These are phyloP conservation scores for Angomonas desouzai DNA, from an alignment of 208 protist species.

Conservation along the genomic window DNA sequence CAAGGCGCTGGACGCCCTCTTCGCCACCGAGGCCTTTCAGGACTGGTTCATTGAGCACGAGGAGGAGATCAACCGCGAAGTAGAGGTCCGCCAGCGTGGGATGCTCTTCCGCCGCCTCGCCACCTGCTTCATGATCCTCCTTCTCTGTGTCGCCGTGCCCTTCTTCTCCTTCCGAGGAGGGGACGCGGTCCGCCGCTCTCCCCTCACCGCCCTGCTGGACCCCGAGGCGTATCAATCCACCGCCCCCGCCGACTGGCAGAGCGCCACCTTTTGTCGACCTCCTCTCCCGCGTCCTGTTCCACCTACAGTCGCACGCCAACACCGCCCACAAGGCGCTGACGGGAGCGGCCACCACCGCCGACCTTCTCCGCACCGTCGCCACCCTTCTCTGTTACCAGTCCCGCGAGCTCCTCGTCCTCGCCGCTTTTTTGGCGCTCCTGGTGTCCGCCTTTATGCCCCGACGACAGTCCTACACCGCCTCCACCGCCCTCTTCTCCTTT, in stretches of 20 bases:
- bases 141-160: conserved; percentile 43
- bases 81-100: conserved; percentile 29
- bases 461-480: conserved; percentile 23
- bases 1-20: conserved; percentile 41
- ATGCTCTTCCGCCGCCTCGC: conserved; percentile 32
- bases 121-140: conserved; percentile 25
- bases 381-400: background rate
- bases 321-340: background rate
- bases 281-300: background rate
- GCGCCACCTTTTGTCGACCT: background rate
- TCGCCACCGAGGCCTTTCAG: conserved; percentile 38
- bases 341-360: background rate
- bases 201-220: background rate
- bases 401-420: conserved; percentile 34
- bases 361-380: background rate
- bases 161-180: conserved; percentile 56
- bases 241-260: background rate
- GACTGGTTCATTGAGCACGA: conserved; percentile 54
- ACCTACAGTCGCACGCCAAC: background rate
- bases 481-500: conserved; percentile 35
- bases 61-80: conserved; percentile 35
- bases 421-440: conserved; percentile 35
- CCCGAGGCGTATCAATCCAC: background rate
- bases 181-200: conserved; percentile 7
- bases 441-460: conserved; percentile 64